A percentile compares a stretch with the other conserved stretches of the same genome.
These are phyloP conservation scores for Citrus trifoliata DNA, from an alignment of 345 rosid species.

Conservation along the genomic window DNA sequence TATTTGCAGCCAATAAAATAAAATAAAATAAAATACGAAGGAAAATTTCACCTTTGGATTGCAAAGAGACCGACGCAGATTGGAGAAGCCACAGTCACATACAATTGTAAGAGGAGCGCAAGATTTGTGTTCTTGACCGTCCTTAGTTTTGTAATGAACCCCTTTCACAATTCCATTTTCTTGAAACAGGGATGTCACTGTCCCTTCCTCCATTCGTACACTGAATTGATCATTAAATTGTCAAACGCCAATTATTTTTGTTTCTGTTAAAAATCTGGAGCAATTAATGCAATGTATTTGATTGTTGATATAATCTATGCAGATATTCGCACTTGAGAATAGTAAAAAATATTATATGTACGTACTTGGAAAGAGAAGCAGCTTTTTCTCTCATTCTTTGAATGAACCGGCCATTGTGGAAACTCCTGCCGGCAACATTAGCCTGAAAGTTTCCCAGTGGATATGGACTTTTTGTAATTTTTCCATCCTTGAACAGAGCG, in stretches of 20 bases:
- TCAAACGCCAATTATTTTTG: too few species aligned
- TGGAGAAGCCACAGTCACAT: conserved; percentile 1
- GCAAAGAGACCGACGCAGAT: conserved; percentile 2
- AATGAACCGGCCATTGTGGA: conserved; percentile 49
- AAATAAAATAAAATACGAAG: neutral
- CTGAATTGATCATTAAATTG: neutral
- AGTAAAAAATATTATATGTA: neutral
- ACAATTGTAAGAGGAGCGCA: neutral
- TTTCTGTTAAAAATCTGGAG: too few species aligned
- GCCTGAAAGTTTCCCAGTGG: neutral
- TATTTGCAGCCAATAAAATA: neutral
- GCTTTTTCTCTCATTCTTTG: conserved; percentile 51
- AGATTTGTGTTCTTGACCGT: neutral
- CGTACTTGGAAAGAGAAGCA: conserved; percentile 43
- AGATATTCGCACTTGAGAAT: too few species aligned
- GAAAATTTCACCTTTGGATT: neutral
- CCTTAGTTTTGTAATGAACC: neutral
- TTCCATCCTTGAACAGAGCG: neutral
- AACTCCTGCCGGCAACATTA: conserved; percentile 35
- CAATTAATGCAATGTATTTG: too few species aligned
- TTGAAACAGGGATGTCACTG: neutral
- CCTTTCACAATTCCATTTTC: conserved; percentile 1
- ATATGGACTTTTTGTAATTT: neutral
- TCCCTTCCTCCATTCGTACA: neutral
- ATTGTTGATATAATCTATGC: too few species aligned